Evolutionary conservation across 1,139 yeast genomes (phyloP), one percentile per base, ranked within the genome.

Genomic region (Saccharomyces hybrid): DNA sequence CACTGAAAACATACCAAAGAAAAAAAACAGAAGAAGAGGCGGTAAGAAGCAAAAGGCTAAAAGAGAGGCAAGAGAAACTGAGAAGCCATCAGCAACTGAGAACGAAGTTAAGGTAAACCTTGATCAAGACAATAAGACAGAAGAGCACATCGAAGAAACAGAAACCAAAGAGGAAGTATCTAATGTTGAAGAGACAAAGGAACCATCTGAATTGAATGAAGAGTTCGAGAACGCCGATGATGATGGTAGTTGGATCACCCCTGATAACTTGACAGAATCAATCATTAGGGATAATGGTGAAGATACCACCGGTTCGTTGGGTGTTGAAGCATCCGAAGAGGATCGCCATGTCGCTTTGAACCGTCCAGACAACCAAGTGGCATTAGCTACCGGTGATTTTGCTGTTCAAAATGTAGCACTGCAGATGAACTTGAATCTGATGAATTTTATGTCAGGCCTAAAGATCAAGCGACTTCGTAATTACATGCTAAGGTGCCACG

Each of bases 401-500:
- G 98, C 99, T 2, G 88, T 93, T 70, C 99, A 93, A 70, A 93
- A 93, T 71, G 96, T 91, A 9, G 82, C 96, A 1, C 78, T 95
- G 74, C 98, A 93, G 71, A 78, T 95, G 65, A 96, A 97, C 6
- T 73, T 93, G 53, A 86, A 88, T 61, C 76, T 93, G 62, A 86
- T 95, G 81, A 91, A 91, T 70, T 79, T 88, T 32, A 80, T 83
- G 75, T 83, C 93, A 1, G 99, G 99, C 26, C 76, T 84, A 61
- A 90, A 86, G 65, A 90, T 93, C 72, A 86, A 82, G 63, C 81
- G 88, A 69, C 88, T 93, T 51, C 81, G 96, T 71, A 89, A 86
- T 71, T 90, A 88, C 71, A 91, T 91, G 97, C 79, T 88, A 67
- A 80, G 99, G 71, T 93, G 99, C 71, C 97, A 93, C 71, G 99